Percentiles rank a stretch among this genome's conserved stretches.
phyloP scores from a whole-genome alignment of 176 grass and related monocot genomes.

The Carex kokanica region DNA sequence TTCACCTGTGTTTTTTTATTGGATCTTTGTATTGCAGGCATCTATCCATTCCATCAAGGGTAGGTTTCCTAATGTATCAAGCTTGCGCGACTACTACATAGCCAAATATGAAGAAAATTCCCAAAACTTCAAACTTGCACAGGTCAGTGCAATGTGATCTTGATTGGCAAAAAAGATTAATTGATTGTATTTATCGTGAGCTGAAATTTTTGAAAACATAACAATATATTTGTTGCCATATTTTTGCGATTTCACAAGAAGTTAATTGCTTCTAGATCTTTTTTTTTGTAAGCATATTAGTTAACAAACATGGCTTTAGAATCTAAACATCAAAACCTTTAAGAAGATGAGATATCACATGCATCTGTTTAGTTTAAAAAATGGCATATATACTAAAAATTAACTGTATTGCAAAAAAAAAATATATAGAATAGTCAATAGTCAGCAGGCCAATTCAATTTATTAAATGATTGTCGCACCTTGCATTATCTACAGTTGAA shows the following conservation, averaged over 20 bases:
- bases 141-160: conserved; percentile 37
- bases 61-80: conserved; percentile 82
- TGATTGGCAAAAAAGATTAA: background rate
- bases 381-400: background rate
- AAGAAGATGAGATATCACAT: background rate
- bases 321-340: background rate
- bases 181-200: background rate
- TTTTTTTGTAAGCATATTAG: background rate
- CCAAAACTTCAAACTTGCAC: conserved; percentile 90
- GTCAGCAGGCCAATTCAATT: background rate
- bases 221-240: too few relatives aligned
- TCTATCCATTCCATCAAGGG: conserved; percentile 99
- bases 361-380: background rate
- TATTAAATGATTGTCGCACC: background rate
- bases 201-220: background rate
- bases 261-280: too few relatives aligned
- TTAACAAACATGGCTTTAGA: background rate
- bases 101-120: conserved; percentile 99
- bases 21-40: conserved; percentile 45
- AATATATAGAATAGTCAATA: background rate
- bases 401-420: background rate
- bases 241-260: too few relatives aligned
- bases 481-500: background rate
- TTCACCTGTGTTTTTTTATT: conserved; percentile 13
- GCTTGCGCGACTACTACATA: conserved; percentile 77